phyloP scores from a whole-genome alignment of 148 eudicot species.

The Rhododendron henanense region DNA sequence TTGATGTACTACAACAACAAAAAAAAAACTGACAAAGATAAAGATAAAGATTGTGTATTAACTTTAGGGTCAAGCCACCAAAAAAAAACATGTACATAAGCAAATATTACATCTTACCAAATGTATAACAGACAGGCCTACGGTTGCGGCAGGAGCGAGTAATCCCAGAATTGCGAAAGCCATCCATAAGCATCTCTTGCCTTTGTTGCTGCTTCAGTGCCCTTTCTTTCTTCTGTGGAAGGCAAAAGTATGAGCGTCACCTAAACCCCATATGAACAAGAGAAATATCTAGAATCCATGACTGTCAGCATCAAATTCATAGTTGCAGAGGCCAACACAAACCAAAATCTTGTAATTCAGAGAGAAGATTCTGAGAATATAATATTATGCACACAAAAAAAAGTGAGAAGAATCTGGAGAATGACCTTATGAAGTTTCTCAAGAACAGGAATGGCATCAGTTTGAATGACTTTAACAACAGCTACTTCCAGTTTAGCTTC shows the following conservation, averaged over 20 bases:
- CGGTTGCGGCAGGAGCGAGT: constrained; percentile 71
- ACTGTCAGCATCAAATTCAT: not conserved
- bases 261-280: constrained; percentile 6
- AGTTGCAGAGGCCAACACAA: not conserved
- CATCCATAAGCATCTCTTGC: constrained; percentile 32
- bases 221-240: constrained; percentile 66
- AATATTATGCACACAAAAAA: not conserved
- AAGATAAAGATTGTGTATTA: not conserved
- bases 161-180: constrained; percentile 30
- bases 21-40: not conserved
- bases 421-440: constrained; percentile 61
- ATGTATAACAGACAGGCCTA: constrained; percentile 63
- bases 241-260: not conserved
- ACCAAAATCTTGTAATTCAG: not conserved
- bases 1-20: not conserved
- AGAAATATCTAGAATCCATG: not conserved
- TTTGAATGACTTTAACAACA: constrained; percentile 52
- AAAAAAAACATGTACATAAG: not conserved
- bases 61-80: not conserved
- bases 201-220: constrained; percentile 44
- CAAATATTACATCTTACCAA: constrained; percentile 49
- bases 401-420: constrained; percentile 2
- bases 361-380: not conserved
- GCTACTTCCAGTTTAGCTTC: constrained; percentile 49
- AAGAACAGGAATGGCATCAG: constrained; percentile 71